Evolutionary conservation across 2,329 filamentous ascomycete genomes (phyloP), one percentile per base, ranked within the genome.

Genomic region (Talaromyces sp.): DNA sequence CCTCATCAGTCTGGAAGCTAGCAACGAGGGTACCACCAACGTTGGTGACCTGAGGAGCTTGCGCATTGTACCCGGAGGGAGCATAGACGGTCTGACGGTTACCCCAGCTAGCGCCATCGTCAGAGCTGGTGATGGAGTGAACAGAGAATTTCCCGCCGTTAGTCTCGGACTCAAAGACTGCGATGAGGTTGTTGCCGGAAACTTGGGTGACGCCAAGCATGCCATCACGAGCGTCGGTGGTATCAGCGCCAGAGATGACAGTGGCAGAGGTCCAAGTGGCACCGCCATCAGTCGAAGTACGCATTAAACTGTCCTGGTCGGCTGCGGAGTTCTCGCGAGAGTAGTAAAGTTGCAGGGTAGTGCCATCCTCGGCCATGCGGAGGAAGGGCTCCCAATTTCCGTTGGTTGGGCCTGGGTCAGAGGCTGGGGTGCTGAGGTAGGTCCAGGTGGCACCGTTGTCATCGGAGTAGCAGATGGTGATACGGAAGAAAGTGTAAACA

Each of bases 321-420:
- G 39, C 33, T 4, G 35, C 48, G 4, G 60, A 54, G 45, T 59
- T 54, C 10, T 66, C 60, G 39, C 56, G 61, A 43, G 64, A 66
- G 45, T 63, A 66, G 35, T 63, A 63, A 6, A 66, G 47, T 59
- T 66, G 64, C 27, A 65, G 24, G 1, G 52, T 63, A 3, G 11
- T 61, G 16, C 27, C 27, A 43, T 65, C 47, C 33, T 64, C 56
- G 8, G 60, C 64, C 13, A 63, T 60, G 2, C 64, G 64, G 14
- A 66, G 54, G 39, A 66, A 66, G 1, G 64, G 64, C 19, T 66
- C 64, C 64, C 64, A 66, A 31, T 50, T 50, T 19, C 64, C 64
- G 24, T 60, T 39, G 5, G 31, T 60, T 47, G 52, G 47, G 22
- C 43, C 64, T 4, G 35, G 13, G 13, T 60, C 47, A 16, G 33